Percentiles rank a stretch among this genome's conserved stretches.
These are phyloP conservation scores for Lablab purpureus DNA, from an alignment of 306 rosid species.

Conservation along the genomic window DNA sequence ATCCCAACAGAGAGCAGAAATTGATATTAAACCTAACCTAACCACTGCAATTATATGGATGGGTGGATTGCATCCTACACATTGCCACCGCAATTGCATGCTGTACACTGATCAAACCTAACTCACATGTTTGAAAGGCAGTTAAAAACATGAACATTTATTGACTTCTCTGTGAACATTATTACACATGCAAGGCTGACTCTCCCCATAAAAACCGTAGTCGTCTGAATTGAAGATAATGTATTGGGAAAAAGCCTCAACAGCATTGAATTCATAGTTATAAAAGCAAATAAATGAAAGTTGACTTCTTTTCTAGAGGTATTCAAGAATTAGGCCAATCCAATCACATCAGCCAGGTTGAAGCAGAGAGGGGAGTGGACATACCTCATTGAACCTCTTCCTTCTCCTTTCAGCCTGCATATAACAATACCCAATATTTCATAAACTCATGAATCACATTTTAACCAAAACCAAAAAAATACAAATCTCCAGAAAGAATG, in stretches of 20 bases:
- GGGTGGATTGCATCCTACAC: not conserved
- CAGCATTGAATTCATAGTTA: not conserved
- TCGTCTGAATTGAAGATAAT: not conserved
- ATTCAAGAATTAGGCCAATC: not conserved
- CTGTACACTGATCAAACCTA: not conserved
- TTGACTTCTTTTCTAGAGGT: not conserved
- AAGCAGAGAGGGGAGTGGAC: not conserved
- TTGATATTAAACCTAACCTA: not conserved
- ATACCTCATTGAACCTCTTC: conserved; percentile 71
- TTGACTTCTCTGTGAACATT: not conserved
- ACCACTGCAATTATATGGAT: not conserved
- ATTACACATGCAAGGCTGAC: not conserved
- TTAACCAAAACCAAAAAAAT: not conserved
- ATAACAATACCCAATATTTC: conserved; percentile 51
- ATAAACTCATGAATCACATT: not conserved
- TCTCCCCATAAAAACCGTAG: not conserved
- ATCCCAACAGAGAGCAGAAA: not conserved
- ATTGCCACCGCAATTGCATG: not conserved
- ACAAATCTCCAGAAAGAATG: not conserved
- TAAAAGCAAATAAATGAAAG: not conserved
- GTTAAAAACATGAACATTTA: not conserved
- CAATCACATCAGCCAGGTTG: not conserved
- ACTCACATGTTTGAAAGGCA: not conserved
- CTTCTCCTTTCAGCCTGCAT: conserved; percentile 71
- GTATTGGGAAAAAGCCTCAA: not conserved